Base-by-base conservation (phyloP, 768 basidiomycete genomes). In the Galerina marginata region DNA sequence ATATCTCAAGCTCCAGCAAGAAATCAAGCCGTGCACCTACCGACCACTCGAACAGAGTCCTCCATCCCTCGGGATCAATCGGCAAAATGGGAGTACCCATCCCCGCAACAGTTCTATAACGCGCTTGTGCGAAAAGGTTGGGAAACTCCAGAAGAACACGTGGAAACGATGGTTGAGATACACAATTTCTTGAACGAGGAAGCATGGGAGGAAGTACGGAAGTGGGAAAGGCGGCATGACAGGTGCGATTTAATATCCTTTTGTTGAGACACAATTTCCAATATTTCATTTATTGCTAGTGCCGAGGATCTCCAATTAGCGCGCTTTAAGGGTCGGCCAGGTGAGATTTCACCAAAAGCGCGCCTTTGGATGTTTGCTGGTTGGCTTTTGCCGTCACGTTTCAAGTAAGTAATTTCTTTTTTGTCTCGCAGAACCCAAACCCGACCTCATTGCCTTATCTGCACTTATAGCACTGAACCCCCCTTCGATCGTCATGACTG, bases 401-500 rank as follows among this genome's bases (percentile, higher is more conserved):
- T 97, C 85, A 95, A 88, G 96, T 96, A 67, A 57, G 90, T 80
- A 6, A 38, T 16, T 12, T 49, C 33, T 37, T 10, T 26, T 45
- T 33, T 48, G 38, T 10, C 43, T 53, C 42, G 42, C 16, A 38
- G 54, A 7, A 9, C 10, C 40, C 2, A 29, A 20, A n/a, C 45
- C 45, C 48, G 42, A 66, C 51, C 60, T 39, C 23, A n/a, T n/a
- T 37, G 20, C 16, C 7, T 40, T 15, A 3, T 16, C 39, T 42
- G 6, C 39, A 14, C 14, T 42, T 55, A 11, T 68, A 99, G 96
- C 76, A 81, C 87, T 43, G 91, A 95, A 69, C 92, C 94, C 4
- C 97, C 96, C 0, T 99, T 99, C 71, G 97, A 99, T 71, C 89
- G 97, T 7, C 97, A 99, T 72, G 97, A 99, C 77, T 99, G 97